Evolutionary conservation across 352 stramenopile genomes (phyloP).

Genomic region (Phytophthora quininea): DNA sequence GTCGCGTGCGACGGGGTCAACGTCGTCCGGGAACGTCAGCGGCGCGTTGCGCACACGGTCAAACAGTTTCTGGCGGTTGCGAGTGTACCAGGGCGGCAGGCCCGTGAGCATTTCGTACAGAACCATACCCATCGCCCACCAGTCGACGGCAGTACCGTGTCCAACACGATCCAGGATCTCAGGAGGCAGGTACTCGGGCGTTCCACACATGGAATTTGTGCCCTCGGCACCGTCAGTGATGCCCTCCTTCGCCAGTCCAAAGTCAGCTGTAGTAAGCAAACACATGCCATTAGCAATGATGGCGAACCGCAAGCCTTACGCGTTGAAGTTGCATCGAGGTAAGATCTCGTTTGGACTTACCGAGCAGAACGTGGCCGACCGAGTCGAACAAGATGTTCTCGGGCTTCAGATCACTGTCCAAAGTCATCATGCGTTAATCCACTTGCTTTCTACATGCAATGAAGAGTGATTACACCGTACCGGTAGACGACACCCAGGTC

Average conservation of each 20-base stretch:
- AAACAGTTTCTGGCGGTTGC: slow-evolving; percentile 93
- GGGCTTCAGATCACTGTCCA: slow-evolving; percentile 74
- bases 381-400: slow-evolving; percentile 90
- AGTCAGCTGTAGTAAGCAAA: slow-evolving; percentile 59
- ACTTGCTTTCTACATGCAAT: not conserved
- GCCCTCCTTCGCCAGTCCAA: slow-evolving; percentile 88
- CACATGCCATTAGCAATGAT: not conserved
- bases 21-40: slow-evolving; percentile 89
- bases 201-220: slow-evolving; percentile 91
- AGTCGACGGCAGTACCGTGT: slow-evolving; percentile 92
- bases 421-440: not conserved
- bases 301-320: not conserved
- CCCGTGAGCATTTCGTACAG: slow-evolving; percentile 95
- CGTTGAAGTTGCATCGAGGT: too few relatives aligned
- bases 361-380: slow-evolving; percentile 73
- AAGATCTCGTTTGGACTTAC: slow-evolving; percentile 18
- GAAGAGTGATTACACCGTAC: slow-evolving; percentile 20
- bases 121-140: slow-evolving; percentile 93
- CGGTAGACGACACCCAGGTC: slow-evolving; percentile 89
- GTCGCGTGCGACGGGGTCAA: slow-evolving; percentile 69
- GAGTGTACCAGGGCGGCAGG: slow-evolving; percentile 92
- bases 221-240: slow-evolving; percentile 84
- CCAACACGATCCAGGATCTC: slow-evolving; percentile 91
- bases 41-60: slow-evolving; percentile 88
- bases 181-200: slow-evolving; percentile 92